A percentile compares a stretch with the other conserved stretches of the same genome.
These are phyloP conservation scores for Magnolia kwangsiensis DNA, from an alignment of 164 flowering plant genomes.

Conservation along the genomic window DNA sequence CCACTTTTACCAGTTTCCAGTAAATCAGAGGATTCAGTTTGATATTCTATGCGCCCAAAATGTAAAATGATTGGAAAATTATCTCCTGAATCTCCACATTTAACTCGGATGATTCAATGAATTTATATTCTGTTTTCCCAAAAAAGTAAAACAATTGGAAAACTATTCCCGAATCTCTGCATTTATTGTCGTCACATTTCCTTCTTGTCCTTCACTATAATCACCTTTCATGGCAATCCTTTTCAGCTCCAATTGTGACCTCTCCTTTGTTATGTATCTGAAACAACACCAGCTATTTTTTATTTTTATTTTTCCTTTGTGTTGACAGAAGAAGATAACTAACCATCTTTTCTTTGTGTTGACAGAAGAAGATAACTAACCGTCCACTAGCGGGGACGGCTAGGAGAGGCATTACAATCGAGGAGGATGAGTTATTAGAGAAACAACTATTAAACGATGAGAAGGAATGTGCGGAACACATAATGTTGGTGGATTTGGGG, in stretches of 20 bases:
- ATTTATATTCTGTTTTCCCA: not conserved
- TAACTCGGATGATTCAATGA: not conserved
- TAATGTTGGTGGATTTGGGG: slow-evolving; percentile 96
- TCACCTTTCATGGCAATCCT: not conserved
- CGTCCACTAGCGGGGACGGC: slow-evolving; percentile 93
- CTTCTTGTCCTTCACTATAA: not conserved
- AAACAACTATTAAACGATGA: slow-evolving; percentile 69
- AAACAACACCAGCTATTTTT: not conserved
- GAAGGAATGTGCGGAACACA: slow-evolving; percentile 96
- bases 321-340: slow-evolving; percentile 19
- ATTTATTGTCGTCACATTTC: not conserved
- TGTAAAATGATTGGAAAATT: too few relatives aligned
- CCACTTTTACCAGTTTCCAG: too few relatives aligned
- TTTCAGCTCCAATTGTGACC: not conserved
- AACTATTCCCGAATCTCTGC: not conserved
- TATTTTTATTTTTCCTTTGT: not conserved
- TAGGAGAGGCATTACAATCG: slow-evolving; percentile 81
- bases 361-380: slow-evolving; percentile 58
- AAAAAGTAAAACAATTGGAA: not conserved
- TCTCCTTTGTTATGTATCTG: not conserved
- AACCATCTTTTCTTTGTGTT: slow-evolving; percentile 45
- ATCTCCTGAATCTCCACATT: too few relatives aligned
- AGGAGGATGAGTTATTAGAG: slow-evolving; percentile 72
- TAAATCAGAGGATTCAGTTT: too few relatives aligned
- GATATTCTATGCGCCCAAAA: too few relatives aligned